Evolutionary conservation across 1,284 basidiomycete genomes (phyloP), one percentile per base, ranked within the genome.

Genomic region (Cryptococcus sp.): DNA sequence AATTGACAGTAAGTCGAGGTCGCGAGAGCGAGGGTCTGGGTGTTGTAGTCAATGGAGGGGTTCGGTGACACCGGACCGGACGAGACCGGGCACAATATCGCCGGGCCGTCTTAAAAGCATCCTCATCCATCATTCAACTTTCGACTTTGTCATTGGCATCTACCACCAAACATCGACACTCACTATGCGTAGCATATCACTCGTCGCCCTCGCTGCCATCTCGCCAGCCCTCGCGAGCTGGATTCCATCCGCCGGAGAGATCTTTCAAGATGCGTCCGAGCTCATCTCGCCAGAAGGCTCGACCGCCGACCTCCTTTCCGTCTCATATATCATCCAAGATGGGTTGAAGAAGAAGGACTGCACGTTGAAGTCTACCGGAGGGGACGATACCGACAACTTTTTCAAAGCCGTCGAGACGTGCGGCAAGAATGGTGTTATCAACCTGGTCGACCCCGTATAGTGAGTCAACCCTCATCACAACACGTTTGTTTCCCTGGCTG

Each of bases 341-440:
- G 43, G 42, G n/a, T 16, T 16, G 5, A 19, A 21, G 9, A 19
- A 52, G 9, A 62, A 60, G 18, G 41, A 57, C 23, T 78, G 77
- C 54, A 67, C 56, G 0, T 50, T 78, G 10, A 60, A 58, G 3
- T 73, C 76, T 2, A 50, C 50, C n/a, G 76, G 74, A 0, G 58
- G 53, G 26, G 76, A 77, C 51, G 77, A 78, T 51, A 74, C 75
- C 1, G 71, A 71, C 50, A 76, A 75, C 60, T 71, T 74, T 22
- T 22, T 79, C 52, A 66, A 65, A 12, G 80, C 80, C 0, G 79
- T 82, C 37, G 66, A 73, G 11, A 58, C 66, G 52, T 83, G 81
- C 53, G 80, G 80, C 0, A 74, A 77, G 39, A 71, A 69, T 46
- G 80, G 81, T 4, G 73, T 71, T 12, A 78, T 76, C 1, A 58